A percentile compares a stretch with the other conserved stretches of the same genome.
Evolutionary conservation across 2,329 filamentous ascomycete genomes (phyloP).

Genomic region (Raffaelea albimanens): DNA sequence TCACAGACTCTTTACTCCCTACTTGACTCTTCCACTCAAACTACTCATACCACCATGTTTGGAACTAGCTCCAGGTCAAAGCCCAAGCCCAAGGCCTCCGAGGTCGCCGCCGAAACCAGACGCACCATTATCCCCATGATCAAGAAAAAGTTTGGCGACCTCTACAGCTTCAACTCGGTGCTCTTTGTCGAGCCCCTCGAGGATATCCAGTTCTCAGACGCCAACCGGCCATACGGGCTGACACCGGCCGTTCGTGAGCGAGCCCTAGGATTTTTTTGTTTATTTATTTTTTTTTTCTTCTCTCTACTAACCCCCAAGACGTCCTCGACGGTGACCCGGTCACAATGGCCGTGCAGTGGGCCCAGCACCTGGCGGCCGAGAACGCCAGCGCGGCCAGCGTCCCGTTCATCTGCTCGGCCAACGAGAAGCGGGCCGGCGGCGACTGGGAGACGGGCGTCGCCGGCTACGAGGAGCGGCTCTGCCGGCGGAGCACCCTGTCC

Average conservation of each 20-base stretch:
- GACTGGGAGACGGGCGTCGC: constrained; percentile 61
- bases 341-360: constrained; percentile 50
- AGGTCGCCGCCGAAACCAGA: constrained; percentile 67
- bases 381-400: constrained; percentile 33
- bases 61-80: constrained; percentile 23
- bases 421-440: constrained; percentile 68
- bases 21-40: not conserved
- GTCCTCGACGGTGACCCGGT: constrained; percentile 51
- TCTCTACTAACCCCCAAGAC: constrained; percentile 18
- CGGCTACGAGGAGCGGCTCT: constrained; percentile 63
- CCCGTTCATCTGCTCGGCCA: constrained; percentile 63
- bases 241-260: constrained; percentile 34
- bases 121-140: constrained; percentile 58
- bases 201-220: constrained; percentile 29
- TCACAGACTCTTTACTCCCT: not conserved
- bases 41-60: constrained; percentile 27
- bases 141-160: constrained; percentile 41
- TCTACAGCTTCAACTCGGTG: constrained; percentile 50
- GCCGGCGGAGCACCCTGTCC: constrained; percentile 64
- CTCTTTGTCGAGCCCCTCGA: constrained; percentile 42
- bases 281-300: not conserved
- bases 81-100: constrained; percentile 53
- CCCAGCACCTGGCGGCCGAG: constrained; percentile 25
- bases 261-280: not conserved
- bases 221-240: constrained; percentile 24